phyloP scores from a whole-genome alignment of 768 basidiomycete species.

The Russula griseocarnosa region DNA sequence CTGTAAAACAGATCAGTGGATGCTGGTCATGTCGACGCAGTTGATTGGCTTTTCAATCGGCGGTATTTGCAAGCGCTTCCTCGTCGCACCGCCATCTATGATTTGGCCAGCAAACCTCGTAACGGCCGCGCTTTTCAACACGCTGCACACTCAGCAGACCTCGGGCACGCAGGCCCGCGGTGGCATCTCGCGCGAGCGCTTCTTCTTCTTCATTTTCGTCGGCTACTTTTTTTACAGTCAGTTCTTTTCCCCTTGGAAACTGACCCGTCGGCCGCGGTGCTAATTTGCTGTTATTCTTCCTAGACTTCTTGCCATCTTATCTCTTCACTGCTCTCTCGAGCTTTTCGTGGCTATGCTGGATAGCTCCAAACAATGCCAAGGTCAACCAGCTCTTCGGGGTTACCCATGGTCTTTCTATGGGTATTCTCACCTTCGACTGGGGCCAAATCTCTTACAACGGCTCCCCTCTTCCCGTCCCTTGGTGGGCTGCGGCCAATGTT shows the following conservation, averaged over 20 bases:
- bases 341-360: slow-evolving; percentile 57
- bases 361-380: slow-evolving; percentile 60
- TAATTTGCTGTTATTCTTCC: neutral
- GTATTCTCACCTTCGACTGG: slow-evolving; percentile 80
- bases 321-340: slow-evolving; percentile 32
- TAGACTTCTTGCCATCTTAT: slow-evolving; percentile 19
- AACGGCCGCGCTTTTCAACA: slow-evolving; percentile 45
- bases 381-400: slow-evolving; percentile 79
- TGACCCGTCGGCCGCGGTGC: slow-evolving; percentile 17
- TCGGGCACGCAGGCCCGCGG: slow-evolving; percentile 42
- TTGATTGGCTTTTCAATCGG: slow-evolving; percentile 43
- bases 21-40: slow-evolving; percentile 43
- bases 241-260: slow-evolving; percentile 67
- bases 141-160: slow-evolving; percentile 39
- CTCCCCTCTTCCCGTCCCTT: slow-evolving; percentile 72
- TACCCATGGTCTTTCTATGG: slow-evolving; percentile 47
- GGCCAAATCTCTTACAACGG: slow-evolving; percentile 66
- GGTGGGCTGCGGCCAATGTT: slow-evolving; percentile 80
- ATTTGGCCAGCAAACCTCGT: slow-evolving; percentile 46
- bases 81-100: slow-evolving; percentile 44
- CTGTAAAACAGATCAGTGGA: slow-evolving; percentile 34
- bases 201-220: slow-evolving; percentile 45
- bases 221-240: slow-evolving; percentile 43
- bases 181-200: slow-evolving; percentile 50
- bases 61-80: slow-evolving; percentile 43